Evolutionary conservation across 1,139 yeast genomes (phyloP), one percentile per base, ranked within the genome.

Genomic region (Suhomyces guaymorum): DNA sequence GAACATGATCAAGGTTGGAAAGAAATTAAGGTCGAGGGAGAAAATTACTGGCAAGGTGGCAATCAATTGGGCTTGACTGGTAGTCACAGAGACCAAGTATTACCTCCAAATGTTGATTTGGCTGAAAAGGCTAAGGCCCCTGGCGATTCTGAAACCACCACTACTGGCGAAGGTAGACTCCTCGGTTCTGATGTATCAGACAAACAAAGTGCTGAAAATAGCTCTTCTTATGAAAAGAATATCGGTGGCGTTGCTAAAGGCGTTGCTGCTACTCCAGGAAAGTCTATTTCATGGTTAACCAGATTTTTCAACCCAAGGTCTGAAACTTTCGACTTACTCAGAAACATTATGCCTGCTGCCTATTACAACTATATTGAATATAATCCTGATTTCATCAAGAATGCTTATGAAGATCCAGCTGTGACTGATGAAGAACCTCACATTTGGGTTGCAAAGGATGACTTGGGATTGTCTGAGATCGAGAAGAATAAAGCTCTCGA

Each of bases 381-480:
- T 46, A 63, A 67, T 38, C 58, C 63, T 5, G 71, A 64, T 16
- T 70, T 68, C 48, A 48, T 66, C 24, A 54, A 57, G 40, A 61
- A 51, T 40, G 95, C 96, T 4, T 84, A 80, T 51, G 74, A 77
- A 31, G 79, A 78, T 52, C 89, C 90, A 14, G 74, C 73, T 36
- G 80, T 83, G 22, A 64, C 63, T 15, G 82, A 78, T 28, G 71
- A 68, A 20, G 80, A 75, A 46, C 87, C 88, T 11, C 75, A 75
- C 28, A 68, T 82, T 33, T 84, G 94, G 94, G 66, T 82, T 44
- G 79, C 84, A 26, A 69, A 61, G 42, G 94, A 84, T 57, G 73
- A 77, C 17, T 63, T 82, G 75, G 92, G 92, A 14, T 70, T 84
- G 28, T 76, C 87, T 4, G 73, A 70, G 37, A 70, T 73, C 39